These are phyloP conservation scores for Xylaria cubensis DNA, from an alignment of 495 filamentous ascomycete genomes.

Conservation along the genomic window DNA sequence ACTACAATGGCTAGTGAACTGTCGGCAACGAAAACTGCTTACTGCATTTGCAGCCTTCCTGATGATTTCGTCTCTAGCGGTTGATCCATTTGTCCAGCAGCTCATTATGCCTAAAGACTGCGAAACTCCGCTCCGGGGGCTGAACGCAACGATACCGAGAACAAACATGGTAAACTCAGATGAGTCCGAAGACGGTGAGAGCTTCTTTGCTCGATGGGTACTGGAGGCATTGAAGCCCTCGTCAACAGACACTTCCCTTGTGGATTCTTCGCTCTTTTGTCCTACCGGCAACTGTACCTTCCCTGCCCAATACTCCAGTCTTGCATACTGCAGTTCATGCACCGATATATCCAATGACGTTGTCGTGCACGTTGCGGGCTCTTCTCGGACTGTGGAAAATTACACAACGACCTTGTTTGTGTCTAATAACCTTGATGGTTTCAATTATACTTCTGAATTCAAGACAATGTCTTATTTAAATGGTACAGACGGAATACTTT, in stretches of 20 bases:
- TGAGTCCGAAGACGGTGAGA: not conserved
- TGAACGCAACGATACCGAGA: not conserved
- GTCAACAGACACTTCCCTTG: not conserved
- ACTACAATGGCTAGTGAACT: not conserved
- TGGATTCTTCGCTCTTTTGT: not conserved
- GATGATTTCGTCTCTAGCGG: not conserved
- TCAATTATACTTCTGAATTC: too few relatives aligned
- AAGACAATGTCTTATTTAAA: too few relatives aligned
- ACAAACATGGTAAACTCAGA: not conserved
- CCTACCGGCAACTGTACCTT: slow-evolving; percentile 4
- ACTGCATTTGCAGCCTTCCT: not conserved
- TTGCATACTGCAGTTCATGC: not conserved
- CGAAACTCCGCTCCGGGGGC: not conserved
- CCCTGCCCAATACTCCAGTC: not conserved
- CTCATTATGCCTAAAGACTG: not conserved
- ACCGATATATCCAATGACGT: not conserved
- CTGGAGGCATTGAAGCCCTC: not conserved
- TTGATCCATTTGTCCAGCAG: not conserved
- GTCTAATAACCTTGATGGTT: too few relatives aligned
- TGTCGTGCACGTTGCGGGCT: not conserved
- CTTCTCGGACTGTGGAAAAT: too few relatives aligned
- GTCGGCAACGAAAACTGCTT: not conserved
- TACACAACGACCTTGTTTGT: too few relatives aligned
- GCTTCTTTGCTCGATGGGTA: not conserved
- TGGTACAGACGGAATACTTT: too few relatives aligned